phyloP scores from a whole-genome alignment of 129 eudicot species.

The Chrysanthemum seticuspe region DNA sequence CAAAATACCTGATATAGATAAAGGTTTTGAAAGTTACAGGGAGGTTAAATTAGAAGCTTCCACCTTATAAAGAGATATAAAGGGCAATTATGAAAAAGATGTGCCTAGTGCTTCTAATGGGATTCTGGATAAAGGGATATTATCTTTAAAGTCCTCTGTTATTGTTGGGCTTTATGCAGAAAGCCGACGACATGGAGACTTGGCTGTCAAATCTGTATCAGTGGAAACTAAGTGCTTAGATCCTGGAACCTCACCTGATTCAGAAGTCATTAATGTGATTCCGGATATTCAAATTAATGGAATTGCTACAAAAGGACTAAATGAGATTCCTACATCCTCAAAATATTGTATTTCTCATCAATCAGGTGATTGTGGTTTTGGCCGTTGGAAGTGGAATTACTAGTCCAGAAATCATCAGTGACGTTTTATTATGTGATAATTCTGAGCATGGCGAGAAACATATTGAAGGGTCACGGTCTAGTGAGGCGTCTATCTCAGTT shows the following conservation, averaged over 20 bases:
- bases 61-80: constrained; percentile 19
- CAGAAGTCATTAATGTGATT: constrained; percentile 77
- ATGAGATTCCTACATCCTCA: constrained; percentile 20
- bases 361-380: constrained; percentile 25
- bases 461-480: constrained; percentile 26
- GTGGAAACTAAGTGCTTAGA: constrained; percentile 50
- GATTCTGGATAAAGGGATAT: constrained; percentile 9
- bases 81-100: constrained; percentile 31
- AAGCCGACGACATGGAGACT: constrained; percentile 20
- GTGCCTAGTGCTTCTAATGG: constrained; percentile 19
- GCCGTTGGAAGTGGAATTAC: constrained; percentile 33
- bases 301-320: constrained; percentile 34
- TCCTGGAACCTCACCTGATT: constrained; percentile 91
- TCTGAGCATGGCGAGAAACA: constrained; percentile 13
- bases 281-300: constrained; percentile 47
- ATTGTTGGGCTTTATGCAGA: constrained; percentile 15
- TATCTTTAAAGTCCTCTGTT: constrained; percentile 24
- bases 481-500: constrained; percentile 27
- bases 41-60: constrained; percentile 28
- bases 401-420: constrained; percentile 42
- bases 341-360: constrained; percentile 37
- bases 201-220: constrained; percentile 4
- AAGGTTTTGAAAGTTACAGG: constrained; percentile 27
- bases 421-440: constrained; percentile 25
- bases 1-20: constrained; percentile 30